Conservation (phyloP, 2,329 filamentous ascomycete species). For the Calonectria henricotiae region DNA sequence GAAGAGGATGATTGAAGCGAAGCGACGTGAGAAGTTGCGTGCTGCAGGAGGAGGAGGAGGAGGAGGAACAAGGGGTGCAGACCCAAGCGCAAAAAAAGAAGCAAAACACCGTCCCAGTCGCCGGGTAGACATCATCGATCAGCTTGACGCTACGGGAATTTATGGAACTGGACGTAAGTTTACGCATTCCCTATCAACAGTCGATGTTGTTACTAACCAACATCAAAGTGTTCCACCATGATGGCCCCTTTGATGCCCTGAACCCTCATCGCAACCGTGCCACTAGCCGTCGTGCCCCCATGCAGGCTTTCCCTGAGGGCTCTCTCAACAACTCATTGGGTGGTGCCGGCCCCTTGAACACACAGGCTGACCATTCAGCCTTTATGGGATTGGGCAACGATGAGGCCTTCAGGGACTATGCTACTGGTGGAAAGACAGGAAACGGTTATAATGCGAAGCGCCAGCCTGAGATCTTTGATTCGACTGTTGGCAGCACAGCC, state of each 20-base stretch:
- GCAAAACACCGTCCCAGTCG: constrained; percentile 62
- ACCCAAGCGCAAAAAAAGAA: constrained; percentile 67
- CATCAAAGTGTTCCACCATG: constrained; percentile 91
- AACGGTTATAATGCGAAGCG: constrained; percentile 45
- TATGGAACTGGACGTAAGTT: constrained; percentile 91
- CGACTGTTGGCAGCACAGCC: constrained; percentile 76
- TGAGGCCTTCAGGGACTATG: constrained; percentile 91
- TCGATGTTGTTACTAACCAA: constrained; percentile 27
- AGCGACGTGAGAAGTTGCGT: constrained; percentile 52
- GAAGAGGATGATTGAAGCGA: constrained; percentile 59
- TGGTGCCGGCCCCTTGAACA: constrained; percentile 87
- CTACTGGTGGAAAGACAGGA: constrained; percentile 57
- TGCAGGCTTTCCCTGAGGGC: constrained; percentile 95
- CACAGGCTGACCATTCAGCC: constrained; percentile 86
- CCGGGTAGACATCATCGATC: constrained; percentile 92
- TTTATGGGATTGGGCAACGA: constrained; percentile 86
- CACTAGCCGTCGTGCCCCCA: constrained; percentile 86
- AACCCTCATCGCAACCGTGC: constrained; percentile 95
- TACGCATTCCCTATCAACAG: not conserved
- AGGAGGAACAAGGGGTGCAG: constrained; percentile 63
- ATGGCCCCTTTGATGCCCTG: constrained; percentile 96
- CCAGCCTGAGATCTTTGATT: constrained; percentile 76
- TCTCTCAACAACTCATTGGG: constrained; percentile 94
- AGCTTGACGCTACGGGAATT: constrained; percentile 95
- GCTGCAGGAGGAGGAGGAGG: constrained; percentile 54